Evolutionary conservation across 2,329 filamentous ascomycete species (phyloP).

Genomic region (Ilyonectria destructans): DNA sequence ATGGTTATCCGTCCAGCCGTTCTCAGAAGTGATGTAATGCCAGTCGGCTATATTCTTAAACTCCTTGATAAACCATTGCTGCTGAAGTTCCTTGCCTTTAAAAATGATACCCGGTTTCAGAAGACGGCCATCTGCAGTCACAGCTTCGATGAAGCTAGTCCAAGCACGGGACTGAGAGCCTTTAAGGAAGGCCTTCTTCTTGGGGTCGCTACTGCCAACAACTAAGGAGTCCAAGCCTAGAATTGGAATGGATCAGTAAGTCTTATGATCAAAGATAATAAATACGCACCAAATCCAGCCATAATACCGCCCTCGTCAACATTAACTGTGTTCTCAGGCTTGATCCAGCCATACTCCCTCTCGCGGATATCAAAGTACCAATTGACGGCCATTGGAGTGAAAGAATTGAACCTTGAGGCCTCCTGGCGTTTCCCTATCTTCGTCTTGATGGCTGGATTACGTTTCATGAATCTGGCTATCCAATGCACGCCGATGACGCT

Average conservation of each 20-base stretch:
- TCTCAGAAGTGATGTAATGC: background rate
- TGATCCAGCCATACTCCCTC: conserved; percentile 17
- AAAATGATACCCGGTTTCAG: background rate
- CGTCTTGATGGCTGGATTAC: too few relatives aligned
- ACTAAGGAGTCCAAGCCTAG: background rate
- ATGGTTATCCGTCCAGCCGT: too few relatives aligned
- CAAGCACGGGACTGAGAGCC: background rate
- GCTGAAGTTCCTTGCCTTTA: background rate
- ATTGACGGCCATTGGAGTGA: too few relatives aligned
- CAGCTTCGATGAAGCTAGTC: background rate
- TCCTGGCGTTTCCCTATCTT: too few relatives aligned
- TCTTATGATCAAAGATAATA: background rate
- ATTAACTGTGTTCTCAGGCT: too few relatives aligned
- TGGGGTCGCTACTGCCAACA: background rate
- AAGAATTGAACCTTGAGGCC: too few relatives aligned
- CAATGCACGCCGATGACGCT: background rate
- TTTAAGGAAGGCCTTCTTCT: background rate
- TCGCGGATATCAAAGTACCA: too few relatives aligned
- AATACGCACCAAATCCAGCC: conserved; percentile 2
- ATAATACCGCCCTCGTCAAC: conserved; percentile 24
- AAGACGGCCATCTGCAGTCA: background rate
- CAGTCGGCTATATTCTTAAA: background rate
- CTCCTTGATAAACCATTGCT: background rate
- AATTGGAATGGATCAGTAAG: background rate
- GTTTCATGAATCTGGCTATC: too few relatives aligned